Base-by-base conservation (phyloP, 805 yeast species). In the Candida peoriensis region DNA sequence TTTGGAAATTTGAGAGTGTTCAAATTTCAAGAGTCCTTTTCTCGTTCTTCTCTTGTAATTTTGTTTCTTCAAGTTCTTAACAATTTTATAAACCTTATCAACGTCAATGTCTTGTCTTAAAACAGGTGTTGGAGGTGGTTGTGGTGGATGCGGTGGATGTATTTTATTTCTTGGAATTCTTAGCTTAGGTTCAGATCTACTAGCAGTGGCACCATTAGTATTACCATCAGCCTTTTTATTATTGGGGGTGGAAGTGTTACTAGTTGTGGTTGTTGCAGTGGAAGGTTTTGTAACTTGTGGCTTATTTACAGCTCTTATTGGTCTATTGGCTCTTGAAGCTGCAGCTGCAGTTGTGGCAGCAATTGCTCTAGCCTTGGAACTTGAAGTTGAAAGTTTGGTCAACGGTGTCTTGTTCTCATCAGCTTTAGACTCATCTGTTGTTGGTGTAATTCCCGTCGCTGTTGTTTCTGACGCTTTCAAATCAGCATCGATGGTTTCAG, bases 101-200 rank as follows among this genome's bases (percentile, higher is more conserved):
- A 51, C 54, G 28, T 53, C 51, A 24, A 53, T 53, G 27, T 51
- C 55, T 23, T 44, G 49, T 38, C 53, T 46, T 12, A 46, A 20
- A 1, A 33, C 36, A 6, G 43, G 48, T 18, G 34, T 37, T 10
- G 43, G 36, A 14, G 30, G 31, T 21, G 36, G 33, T 5, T 13
- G 22, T 11, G 11, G 24, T 11, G 16, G 23, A 3, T 28, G 38
- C 22, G 41, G 36, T 31, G 14, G 34, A 23, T 19, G 20, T 24
- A 12, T 23, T 16, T 19, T 32, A 13, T 9, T 10, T 21, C 23
- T 24, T 19, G 28, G 18, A 12, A n/a, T 20, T 26, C 18, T 13
- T n/a, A 18, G n/a, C 30, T 11, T 30, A 20, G 17, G n/a, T 14
- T 24, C 17, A 4, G 28, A 8, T 24, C 24, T 24, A 10, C 24